Conservation (phyloP, 2,329 filamentous ascomycete species). For the Monosporascus sp. region DNA sequence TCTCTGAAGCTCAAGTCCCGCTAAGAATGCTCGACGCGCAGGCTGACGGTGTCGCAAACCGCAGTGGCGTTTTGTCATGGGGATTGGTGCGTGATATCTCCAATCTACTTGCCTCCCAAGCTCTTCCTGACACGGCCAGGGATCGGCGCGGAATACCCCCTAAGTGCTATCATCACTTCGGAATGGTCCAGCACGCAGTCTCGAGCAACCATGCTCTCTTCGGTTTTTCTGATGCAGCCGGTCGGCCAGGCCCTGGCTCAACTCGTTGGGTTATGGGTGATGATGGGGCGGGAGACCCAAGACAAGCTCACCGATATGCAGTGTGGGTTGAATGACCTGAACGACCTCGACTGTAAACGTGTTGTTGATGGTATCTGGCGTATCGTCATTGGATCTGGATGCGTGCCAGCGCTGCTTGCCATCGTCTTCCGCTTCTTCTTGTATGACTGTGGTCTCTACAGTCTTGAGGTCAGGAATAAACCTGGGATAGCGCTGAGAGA, state of each 20-base stretch:
- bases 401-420: conserved; percentile 58
- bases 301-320: conserved; percentile 39
- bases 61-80: conserved; percentile 25
- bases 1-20: too few relatives aligned
- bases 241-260: conserved; percentile 63
- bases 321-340: conserved; percentile 41
- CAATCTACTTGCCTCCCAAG: neutral
- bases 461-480: conserved; percentile 60
- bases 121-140: neutral
- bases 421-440: conserved; percentile 63
- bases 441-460: conserved; percentile 61
- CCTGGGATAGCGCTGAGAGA: conserved; percentile 54
- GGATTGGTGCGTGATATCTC: conserved; percentile 8
- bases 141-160: conserved; percentile 47
- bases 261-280: conserved; percentile 52
- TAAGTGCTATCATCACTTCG: conserved; percentile 62
- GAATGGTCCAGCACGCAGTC: conserved; percentile 61
- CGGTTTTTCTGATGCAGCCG: conserved; percentile 66
- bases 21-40: conserved; percentile 21
- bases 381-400: conserved; percentile 62
- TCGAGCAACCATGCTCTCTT: conserved; percentile 63
- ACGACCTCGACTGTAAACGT: conserved; percentile 41
- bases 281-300: conserved; percentile 36
- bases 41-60: neutral
- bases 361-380: conserved; percentile 60